Conservation (phyloP, 768 basidiomycete species). For the Trametes cinnabarina region DNA sequence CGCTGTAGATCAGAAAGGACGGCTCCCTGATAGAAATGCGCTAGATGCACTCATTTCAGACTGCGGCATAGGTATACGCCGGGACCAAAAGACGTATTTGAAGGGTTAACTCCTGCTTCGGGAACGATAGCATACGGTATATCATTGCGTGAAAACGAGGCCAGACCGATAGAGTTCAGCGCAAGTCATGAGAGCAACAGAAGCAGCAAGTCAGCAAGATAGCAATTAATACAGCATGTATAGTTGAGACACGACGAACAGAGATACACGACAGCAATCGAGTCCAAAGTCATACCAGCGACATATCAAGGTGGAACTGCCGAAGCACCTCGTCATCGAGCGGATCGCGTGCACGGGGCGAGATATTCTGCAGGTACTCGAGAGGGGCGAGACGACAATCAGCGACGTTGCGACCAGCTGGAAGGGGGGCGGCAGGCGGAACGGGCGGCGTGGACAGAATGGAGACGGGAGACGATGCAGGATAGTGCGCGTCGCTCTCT, state of each 20-base stretch:
- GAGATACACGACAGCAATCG: no score
- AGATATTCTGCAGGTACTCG: slow-evolving; percentile 28
- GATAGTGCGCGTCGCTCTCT: background rate
- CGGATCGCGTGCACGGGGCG: slow-evolving; percentile 25
- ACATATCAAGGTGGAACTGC: slow-evolving; percentile 12
- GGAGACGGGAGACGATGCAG: background rate
- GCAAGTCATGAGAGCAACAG: no score
- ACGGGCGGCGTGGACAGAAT: background rate
- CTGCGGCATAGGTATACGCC: no score
- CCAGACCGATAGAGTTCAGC: no score
- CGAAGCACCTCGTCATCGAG: slow-evolving; percentile 27
- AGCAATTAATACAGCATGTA: no score
- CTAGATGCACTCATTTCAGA: no score
- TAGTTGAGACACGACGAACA: no score
- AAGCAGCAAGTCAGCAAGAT: no score
- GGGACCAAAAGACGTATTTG: background rate
- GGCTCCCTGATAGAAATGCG: no score
- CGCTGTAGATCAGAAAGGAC: no score
- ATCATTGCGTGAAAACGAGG: background rate
- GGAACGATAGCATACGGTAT: background rate
- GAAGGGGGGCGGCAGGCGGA: slow-evolving; percentile 10
- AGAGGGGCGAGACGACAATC: slow-evolving; percentile 26
- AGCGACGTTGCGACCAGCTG: slow-evolving; percentile 2
- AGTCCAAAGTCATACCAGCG: background rate
- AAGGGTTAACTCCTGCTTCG: no score